Percentiles rank a stretch among this genome's conserved stretches.
These are phyloP conservation scores for Mycena galericulata DNA, from an alignment of 768 basidiomycete species.

Conservation along the genomic window DNA sequence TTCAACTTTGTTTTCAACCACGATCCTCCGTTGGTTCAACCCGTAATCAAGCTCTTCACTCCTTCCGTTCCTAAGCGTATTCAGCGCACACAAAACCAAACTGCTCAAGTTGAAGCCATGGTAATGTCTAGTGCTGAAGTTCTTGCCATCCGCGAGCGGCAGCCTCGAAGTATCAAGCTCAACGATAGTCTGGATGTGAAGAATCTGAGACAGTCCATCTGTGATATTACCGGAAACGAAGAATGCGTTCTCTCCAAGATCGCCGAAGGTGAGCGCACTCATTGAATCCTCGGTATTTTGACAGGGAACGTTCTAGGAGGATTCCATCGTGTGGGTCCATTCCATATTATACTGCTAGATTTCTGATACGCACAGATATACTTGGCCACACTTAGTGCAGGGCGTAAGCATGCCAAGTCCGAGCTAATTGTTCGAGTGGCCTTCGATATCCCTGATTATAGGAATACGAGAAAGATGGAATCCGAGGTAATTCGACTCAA, in stretches of 20 bases:
- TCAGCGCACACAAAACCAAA: no score
- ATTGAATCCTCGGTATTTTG: not conserved
- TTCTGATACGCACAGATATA: not conserved
- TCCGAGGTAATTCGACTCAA: not conserved
- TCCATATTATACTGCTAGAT: not conserved
- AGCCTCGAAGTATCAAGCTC: conserved; percentile 2
- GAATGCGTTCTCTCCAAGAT: conserved; percentile 3
- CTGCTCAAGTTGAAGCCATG: not conserved
- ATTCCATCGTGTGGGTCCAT: not conserved
- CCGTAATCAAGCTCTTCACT: no score
- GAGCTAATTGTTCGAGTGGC: not conserved
- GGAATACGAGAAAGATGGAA: conserved; percentile 7
- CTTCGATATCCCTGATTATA: conserved; percentile 3
- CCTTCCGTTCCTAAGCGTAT: no score
- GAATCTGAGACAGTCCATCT: not conserved
- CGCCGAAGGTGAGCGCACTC: not conserved
- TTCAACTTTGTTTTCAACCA: no score
- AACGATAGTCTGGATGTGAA: not conserved
- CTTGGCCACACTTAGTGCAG: not conserved
- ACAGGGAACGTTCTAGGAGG: not conserved
- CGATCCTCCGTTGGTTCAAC: no score
- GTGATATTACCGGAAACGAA: not conserved
- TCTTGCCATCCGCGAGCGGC: conserved; percentile 2
- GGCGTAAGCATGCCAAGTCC: not conserved
- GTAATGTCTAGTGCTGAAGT: not conserved